phyloP scores from a whole-genome alignment of 2,329 filamentous ascomycete species.

The Microsporum ferrugineum region DNA sequence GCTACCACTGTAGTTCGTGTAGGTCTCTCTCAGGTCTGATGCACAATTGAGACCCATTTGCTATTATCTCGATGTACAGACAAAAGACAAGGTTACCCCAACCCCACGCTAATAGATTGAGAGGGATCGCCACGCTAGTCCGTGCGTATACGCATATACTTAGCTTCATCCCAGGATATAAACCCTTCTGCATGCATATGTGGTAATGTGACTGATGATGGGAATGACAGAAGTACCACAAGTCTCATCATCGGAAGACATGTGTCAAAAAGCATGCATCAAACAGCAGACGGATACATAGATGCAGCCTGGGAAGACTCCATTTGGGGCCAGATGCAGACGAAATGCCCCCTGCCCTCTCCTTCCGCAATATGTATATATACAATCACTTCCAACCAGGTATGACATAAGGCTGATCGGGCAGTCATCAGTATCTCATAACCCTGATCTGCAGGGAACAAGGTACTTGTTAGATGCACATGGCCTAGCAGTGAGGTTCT shows the following conservation, averaged over 20 bases:
- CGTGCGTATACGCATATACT: background rate
- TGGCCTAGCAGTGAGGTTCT: background rate
- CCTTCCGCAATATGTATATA: background rate
- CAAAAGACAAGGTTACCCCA: background rate
- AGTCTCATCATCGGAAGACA: background rate
- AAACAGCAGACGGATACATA: background rate
- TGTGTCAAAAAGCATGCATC: background rate
- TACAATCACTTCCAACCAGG: background rate
- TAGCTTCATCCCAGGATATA: background rate
- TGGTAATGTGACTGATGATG: background rate
- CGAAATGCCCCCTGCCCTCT: background rate
- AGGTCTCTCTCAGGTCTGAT: background rate
- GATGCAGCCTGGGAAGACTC: background rate
- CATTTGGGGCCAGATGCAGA: background rate
- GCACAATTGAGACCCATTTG: background rate
- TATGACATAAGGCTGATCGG: background rate
- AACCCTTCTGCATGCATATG: background rate
- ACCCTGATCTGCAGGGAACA: background rate
- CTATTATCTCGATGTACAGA: background rate
- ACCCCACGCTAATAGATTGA: background rate
- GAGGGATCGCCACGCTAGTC: background rate
- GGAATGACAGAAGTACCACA: background rate
- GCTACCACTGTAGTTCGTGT: background rate
- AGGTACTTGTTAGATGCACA: background rate
- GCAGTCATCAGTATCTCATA: background rate